Conservation (phyloP, 1,284 basidiomycete species). For the Bondarzewia mesenterica region DNA sequence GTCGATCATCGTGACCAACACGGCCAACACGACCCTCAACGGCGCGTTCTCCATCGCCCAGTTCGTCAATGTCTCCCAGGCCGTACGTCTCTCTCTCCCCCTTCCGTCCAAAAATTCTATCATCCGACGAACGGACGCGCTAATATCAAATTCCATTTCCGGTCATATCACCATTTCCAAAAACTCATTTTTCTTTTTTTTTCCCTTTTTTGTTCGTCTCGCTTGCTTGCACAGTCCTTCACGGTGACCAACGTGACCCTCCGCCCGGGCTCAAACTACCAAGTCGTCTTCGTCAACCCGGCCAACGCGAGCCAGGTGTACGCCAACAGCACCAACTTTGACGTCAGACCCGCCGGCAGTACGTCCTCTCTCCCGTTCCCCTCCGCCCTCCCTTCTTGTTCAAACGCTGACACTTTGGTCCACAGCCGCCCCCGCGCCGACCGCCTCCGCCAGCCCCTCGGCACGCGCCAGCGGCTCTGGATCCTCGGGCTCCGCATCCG, state of each 20-base stretch:
- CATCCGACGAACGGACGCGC: too few relatives aligned
- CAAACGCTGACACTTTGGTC: neutral
- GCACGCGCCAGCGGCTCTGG: neutral
- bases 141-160: too few relatives aligned
- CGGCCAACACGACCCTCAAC: conserved; percentile 26
- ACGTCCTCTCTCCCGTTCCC: conserved; percentile 10
- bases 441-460: neutral
- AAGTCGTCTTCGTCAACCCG: conserved; percentile 36
- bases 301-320: conserved; percentile 31
- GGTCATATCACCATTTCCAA: neutral
- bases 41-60: conserved; percentile 28
- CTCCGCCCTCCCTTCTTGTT: too few relatives aligned
- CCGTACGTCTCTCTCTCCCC: conserved; percentile 14
- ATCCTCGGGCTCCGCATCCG: neutral
- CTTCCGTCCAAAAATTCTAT: neutral
- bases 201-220: neutral
- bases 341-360: conserved; percentile 29
- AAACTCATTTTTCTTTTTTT: neutral
- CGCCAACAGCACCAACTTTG: conserved; percentile 33
- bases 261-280: conserved; percentile 26
- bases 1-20: conserved; percentile 25
- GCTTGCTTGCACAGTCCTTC: conserved; percentile 12
- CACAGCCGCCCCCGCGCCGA: neutral
- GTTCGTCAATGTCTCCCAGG: conserved; percentile 23
- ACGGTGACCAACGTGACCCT: conserved; percentile 31